A percentile compares a stretch with the other conserved stretches of the same genome.
phyloP scores from a whole-genome alignment of 2,329 filamentous ascomycete genomes.

The Talaromyces verruculosus region DNA sequence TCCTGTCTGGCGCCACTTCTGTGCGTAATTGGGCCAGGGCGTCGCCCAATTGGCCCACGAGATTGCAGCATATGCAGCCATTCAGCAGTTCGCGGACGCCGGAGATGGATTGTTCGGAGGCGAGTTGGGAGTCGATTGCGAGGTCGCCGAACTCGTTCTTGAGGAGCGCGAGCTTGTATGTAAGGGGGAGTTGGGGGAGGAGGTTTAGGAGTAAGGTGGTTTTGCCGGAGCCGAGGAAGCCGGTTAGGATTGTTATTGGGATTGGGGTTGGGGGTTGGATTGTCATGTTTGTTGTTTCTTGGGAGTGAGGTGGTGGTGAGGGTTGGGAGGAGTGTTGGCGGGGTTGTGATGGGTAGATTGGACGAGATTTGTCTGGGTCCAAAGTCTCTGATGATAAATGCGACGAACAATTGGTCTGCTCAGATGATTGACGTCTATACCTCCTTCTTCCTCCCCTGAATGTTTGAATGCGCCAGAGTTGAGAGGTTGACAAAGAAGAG shows the following conservation, averaged over 20 bases:
- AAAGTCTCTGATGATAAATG: not conserved
- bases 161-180: conserved; percentile 87
- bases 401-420: not conserved
- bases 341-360: not conserved
- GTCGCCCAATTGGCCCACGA: conserved; percentile 83
- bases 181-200: conserved; percentile 80
- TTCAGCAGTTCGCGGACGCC: conserved; percentile 92
- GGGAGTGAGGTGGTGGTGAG: not conserved
- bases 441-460: not conserved
- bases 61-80: conserved; percentile 98
- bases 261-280: conserved; percentile 52
- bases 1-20: conserved; percentile 68
- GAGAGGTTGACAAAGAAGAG: not conserved
- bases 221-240: conserved; percentile 94
- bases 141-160: conserved; percentile 99
- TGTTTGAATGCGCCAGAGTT: not conserved
- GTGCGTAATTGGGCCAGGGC: conserved; percentile 73
- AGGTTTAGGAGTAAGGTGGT: conserved; percentile 95
- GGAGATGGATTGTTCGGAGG: conserved; percentile 75
- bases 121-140: conserved; percentile 89
- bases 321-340: not conserved
- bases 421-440: not conserved
- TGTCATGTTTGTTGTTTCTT: not conserved
- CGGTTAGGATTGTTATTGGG: conserved; percentile 91
- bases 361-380: not conserved